Conservation (phyloP, 2,329 filamentous ascomycete species). For the Lachnellula suecica region DNA sequence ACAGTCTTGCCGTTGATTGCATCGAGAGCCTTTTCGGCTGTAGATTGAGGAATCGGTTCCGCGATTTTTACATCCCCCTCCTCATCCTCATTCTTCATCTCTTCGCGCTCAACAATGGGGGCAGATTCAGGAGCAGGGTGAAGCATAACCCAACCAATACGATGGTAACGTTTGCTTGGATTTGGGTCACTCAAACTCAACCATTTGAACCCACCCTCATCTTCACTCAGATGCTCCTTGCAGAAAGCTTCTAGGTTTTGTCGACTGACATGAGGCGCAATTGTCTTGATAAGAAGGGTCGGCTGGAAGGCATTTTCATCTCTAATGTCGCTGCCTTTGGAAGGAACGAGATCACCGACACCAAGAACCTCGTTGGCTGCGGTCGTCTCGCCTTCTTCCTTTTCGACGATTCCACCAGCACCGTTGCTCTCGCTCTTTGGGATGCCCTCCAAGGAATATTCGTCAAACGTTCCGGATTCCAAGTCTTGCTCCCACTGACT, state of each 20-base stretch:
- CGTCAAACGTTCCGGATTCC: conserved; percentile 82
- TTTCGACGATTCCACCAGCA: conserved; percentile 80
- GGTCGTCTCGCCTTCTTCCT: conserved; percentile 92
- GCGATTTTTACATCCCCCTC: conserved; percentile 53
- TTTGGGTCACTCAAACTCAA: conserved; percentile 95
- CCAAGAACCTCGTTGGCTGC: conserved; percentile 90
- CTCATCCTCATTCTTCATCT: conserved; percentile 64
- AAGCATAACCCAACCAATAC: conserved; percentile 98
- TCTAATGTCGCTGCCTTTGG: conserved; percentile 78
- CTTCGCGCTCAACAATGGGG: conserved; percentile 66
- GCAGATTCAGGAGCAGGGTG: conserved; percentile 72
- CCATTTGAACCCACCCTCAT: conserved; percentile 91
- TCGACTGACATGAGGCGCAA: conserved; percentile 92
- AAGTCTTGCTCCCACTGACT: conserved; percentile 88
- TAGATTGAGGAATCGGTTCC: conserved; percentile 47
- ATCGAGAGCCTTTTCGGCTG: conserved; percentile 83
- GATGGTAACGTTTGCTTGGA: conserved; percentile 92
- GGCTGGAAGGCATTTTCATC: conserved; percentile 88
- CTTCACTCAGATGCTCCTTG: conserved; percentile 89
- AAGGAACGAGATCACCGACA: conserved; percentile 85
- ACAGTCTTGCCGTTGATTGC: conserved; percentile 98
- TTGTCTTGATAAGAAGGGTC: conserved; percentile 95
- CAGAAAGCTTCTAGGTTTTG: conserved; percentile 92
- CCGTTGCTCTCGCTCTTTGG: conserved; percentile 93
- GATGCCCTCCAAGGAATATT: conserved; percentile 90